Evolutionary conservation across 345 rosid genomes (phyloP), one percentile per base, ranked within the genome.

Genomic region (Eucalyptus microcorys): DNA sequence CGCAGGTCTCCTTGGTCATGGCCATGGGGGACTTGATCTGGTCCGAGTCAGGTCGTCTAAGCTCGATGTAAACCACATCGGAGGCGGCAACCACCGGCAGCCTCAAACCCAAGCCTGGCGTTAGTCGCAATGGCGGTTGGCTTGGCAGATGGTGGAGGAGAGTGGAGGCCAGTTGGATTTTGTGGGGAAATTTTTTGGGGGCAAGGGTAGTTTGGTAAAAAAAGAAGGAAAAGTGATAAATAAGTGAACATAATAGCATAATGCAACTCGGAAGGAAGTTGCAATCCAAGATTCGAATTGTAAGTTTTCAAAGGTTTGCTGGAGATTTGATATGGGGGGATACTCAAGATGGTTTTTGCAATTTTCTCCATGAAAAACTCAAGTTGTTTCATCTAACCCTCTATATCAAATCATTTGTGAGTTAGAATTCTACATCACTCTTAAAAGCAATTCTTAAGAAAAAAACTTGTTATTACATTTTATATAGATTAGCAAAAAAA

Each of bases 51-150:
- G 79, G 2, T 66, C 1, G 9, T 66, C 8, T 0, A 0, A 66
- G 79, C 22, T 66, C 21, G 40, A n/a, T n/a, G 21, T 66, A 64
- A 8, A 15, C 79, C 40, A 8, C 40, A 15, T 66, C 2, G 1
- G 79, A 24, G n/a, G n/a, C 64, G 1, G 64, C 13, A 5, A 24
- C 15, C 2, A 26, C 13, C 21, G 40, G 79, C 2, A 1, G 79
- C 10, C 79, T 0, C 79, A 15, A 66, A 7, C 21, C 79, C 10
- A 2, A 66, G 2, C 1, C 0, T 32, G 22, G 7, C 22, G 21
- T 0, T 10, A 4, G 40, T 0, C 5, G 0, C 2, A 15, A n/a
- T 1, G 2, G 21, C 11, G 21, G 10, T 66, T 32, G 42, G 79
- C 79, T 1, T 3, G 22, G 42, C 22, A 66, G 79, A 66, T 4